Percentiles rank a stretch among this genome's conserved stretches.
These are phyloP conservation scores for Uronychia setigera DNA, from an alignment of 73 alveolate species.

Conservation along the genomic window DNA sequence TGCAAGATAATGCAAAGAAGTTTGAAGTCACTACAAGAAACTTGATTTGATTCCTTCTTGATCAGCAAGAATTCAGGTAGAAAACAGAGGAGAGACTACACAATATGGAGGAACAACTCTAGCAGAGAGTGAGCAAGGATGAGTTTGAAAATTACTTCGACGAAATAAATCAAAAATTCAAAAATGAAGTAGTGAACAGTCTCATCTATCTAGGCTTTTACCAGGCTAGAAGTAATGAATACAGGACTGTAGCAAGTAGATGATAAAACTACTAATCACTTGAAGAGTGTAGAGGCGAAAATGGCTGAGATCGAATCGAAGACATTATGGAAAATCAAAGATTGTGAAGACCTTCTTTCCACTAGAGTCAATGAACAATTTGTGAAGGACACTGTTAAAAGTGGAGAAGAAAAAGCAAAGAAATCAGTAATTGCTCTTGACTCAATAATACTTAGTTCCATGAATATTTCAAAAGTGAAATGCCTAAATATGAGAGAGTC, in stretches of 20 bases:
- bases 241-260: background rate
- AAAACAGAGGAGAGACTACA: background rate
- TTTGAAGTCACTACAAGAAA: too few relatives aligned
- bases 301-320: slow-evolving; percentile 54
- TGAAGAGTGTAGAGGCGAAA: slow-evolving; percentile 20
- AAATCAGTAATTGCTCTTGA: slow-evolving; percentile 16
- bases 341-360: slow-evolving; percentile 66
- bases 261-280: background rate
- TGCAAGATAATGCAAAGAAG: too few relatives aligned
- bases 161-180: background rate
- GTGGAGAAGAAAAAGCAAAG: slow-evolving; percentile 6
- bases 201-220: background rate
- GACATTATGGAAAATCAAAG: slow-evolving; percentile 72
- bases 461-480: slow-evolving; percentile 8
- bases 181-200: background rate
- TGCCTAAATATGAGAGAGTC: slow-evolving; percentile 17
- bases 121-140: background rate
- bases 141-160: background rate
- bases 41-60: too few relatives aligned
- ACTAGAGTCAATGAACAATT: slow-evolving; percentile 54
- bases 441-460: slow-evolving; percentile 1
- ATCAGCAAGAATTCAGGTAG: background rate
- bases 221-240: background rate
- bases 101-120: background rate
- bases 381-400: slow-evolving; percentile 43